Base-by-base conservation (phyloP, 2,329 filamentous ascomycete genomes). In the Fusarium goolgardi region DNA sequence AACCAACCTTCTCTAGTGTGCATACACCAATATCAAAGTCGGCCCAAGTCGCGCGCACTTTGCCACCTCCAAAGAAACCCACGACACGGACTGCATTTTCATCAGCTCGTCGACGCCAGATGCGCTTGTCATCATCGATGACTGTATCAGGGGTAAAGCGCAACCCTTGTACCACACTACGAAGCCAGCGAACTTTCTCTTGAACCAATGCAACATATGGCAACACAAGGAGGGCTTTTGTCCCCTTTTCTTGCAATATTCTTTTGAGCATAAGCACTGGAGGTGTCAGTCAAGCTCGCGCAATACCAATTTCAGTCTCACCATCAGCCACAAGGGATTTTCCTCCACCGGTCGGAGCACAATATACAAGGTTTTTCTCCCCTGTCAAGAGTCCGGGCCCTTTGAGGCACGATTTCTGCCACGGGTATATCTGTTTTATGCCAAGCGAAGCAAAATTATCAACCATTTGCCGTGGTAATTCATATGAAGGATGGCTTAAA, bases 161-260 rank as follows among this genome's bases (percentile, higher is more conserved):
- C 54, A 93, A 82, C 27, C 85, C 87, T 63, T 89, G 82, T 5
- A 92, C 88, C 20, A 92, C 81, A 49, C 83, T 87, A 31, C 90
- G 86, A 41, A 94, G 80, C 90, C 91, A 94, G 55, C 88, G 86
- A 32, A 92, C 84, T 75, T 94, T 94, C 76, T 94, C 91, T 74
- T 94, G 91, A 0, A 94, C 91, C 5, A 94, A 84, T 20, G 91
- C 91, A 67, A 94, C 90, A 77, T 93, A 94, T 0, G 91, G 91
- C 20, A 94, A 82, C 21, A 94, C 88, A 20, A 94, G 79, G 15
- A 94, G 84, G 4, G 90, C 90, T 69, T 93, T 94, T 58, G 87
- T 83, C 21, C 81, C 82, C 2, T 86, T 85, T 45, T 88, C 83
- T 43, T 86, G 83, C n/a, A 93, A 81, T 23, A 94, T 82, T 61